phyloP scores from a whole-genome alignment of 768 basidiomycete genomes.

The Mycena olivaceomarginata region DNA sequence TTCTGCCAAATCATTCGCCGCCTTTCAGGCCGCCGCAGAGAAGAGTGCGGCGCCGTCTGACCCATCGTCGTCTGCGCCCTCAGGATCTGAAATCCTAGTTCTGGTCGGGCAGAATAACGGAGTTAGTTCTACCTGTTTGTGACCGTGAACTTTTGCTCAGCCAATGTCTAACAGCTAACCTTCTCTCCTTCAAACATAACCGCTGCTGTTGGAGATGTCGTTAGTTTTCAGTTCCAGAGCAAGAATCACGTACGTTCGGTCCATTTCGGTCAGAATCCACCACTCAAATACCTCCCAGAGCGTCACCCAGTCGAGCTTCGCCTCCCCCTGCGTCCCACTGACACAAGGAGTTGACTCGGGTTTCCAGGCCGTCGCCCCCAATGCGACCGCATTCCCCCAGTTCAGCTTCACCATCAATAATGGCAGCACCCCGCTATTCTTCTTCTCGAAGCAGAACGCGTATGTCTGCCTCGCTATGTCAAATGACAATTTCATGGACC shows the following conservation, averaged over 20 bases:
- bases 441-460: slow-evolving; percentile 62
- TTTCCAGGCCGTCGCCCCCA: slow-evolving; percentile 61
- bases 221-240: slow-evolving; percentile 66
- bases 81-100: neutral
- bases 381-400: slow-evolving; percentile 57
- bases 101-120: slow-evolving; percentile 55
- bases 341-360: slow-evolving; percentile 68
- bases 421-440: slow-evolving; percentile 72
- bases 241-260: neutral
- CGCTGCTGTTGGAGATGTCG: neutral
- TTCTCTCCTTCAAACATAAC: slow-evolving; percentile 62
- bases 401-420: slow-evolving; percentile 68
- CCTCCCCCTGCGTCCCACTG: slow-evolving; percentile 43
- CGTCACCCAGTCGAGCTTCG: neutral
- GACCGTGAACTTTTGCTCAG: neutral
- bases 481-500: neutral
- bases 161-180: slow-evolving; percentile 50
- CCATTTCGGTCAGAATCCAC: too few relatives aligned
- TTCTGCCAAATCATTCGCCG: slow-evolving; percentile 19
- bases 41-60: slow-evolving; percentile 5
- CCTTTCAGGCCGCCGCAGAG: slow-evolving; percentile 16
- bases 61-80: neutral
- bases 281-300: neutral
- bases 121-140: slow-evolving; percentile 46
- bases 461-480: neutral